Evolutionary conservation across 1,139 yeast genomes (phyloP).

Genomic region (Kodamaea anthophila): DNA sequence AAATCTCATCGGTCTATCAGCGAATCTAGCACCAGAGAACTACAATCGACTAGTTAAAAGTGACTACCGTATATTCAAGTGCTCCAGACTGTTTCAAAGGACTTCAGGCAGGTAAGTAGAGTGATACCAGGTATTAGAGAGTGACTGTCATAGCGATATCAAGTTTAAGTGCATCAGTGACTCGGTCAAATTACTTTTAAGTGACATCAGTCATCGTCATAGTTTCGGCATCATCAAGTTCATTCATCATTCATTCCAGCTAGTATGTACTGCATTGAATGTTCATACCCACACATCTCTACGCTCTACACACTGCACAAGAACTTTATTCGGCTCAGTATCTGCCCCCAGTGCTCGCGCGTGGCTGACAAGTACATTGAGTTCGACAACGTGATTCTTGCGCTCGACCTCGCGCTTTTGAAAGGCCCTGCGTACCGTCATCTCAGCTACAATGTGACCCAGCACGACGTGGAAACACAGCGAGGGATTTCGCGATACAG

Average conservation of each 20-base stretch:
- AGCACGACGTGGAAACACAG: slow-evolving; percentile 15
- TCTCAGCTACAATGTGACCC: slow-evolving; percentile 70
- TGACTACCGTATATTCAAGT: too few species aligned
- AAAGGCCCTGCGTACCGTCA: slow-evolving; percentile 91
- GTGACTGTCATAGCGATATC: background rate
- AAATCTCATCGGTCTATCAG: too few species aligned
- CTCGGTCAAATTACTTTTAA: too few species aligned
- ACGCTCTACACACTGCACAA: slow-evolving; percentile 69
- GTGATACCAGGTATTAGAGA: too few species aligned
- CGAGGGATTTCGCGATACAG: slow-evolving; percentile 14
- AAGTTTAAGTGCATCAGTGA: slow-evolving; percentile 1
- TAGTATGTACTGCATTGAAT: slow-evolving; percentile 83
- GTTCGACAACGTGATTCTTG: slow-evolving; percentile 75
- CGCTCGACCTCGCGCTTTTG: slow-evolving; percentile 74
- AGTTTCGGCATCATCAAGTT: too few species aligned
- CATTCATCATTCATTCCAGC: background rate
- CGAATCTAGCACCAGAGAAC: too few species aligned
- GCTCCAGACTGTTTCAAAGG: too few species aligned
- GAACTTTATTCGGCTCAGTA: slow-evolving; percentile 73
- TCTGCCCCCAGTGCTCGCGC: slow-evolving; percentile 64
- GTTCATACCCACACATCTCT: slow-evolving; percentile 54
- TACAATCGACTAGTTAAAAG: too few species aligned
- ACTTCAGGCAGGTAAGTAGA: too few species aligned
- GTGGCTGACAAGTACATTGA: slow-evolving; percentile 91
- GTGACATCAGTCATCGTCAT: too few species aligned